Percentiles rank a stretch among this genome's conserved stretches.
Evolutionary conservation across 1,139 yeast genomes (phyloP).

Genomic region (Suhomyces kunorum): DNA sequence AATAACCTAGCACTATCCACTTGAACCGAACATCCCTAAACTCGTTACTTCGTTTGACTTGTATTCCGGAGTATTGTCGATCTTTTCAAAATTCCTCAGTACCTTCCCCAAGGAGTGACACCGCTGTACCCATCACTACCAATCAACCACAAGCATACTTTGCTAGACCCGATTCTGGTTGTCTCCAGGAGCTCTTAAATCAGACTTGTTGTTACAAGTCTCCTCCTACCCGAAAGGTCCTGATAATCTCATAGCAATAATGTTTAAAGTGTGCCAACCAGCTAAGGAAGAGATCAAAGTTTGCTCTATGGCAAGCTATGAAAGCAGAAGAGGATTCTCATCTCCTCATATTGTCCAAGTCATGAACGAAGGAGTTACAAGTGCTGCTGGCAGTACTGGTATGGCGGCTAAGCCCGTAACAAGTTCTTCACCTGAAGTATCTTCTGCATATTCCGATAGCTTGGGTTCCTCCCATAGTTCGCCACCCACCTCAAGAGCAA

Average conservation of each 20-base stretch:
- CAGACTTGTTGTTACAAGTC: too few relatives aligned
- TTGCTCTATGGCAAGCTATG: not conserved
- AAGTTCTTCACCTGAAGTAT: slow-evolving; percentile 9
- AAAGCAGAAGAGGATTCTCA: not conserved
- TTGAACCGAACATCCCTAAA: too few relatives aligned
- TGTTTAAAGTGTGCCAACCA: not conserved
- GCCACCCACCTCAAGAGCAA: slow-evolving; percentile 12
- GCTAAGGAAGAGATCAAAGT: not conserved
- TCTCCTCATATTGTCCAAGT: not conserved
- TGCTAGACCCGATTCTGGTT: too few relatives aligned
- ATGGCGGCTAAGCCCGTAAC: slow-evolving; percentile 1
- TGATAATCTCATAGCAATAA: not conserved
- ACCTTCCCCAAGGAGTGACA: too few relatives aligned
- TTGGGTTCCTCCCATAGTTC: slow-evolving; percentile 12
- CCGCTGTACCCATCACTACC: too few relatives aligned
- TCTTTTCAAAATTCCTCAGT: too few relatives aligned
- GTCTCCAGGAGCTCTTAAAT: too few relatives aligned
- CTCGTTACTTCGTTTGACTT: too few relatives aligned
- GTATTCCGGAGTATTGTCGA: too few relatives aligned
- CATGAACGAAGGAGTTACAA: not conserved
- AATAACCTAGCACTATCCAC: too few relatives aligned
- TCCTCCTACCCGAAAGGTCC: too few relatives aligned
- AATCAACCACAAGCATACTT: too few relatives aligned
- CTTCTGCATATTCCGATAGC: slow-evolving; percentile 12
- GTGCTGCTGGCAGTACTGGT: slow-evolving; percentile 8